Evolutionary conservation across 768 basidiomycete genomes (phyloP).

Genomic region (Kwoniella dendrophila): DNA sequence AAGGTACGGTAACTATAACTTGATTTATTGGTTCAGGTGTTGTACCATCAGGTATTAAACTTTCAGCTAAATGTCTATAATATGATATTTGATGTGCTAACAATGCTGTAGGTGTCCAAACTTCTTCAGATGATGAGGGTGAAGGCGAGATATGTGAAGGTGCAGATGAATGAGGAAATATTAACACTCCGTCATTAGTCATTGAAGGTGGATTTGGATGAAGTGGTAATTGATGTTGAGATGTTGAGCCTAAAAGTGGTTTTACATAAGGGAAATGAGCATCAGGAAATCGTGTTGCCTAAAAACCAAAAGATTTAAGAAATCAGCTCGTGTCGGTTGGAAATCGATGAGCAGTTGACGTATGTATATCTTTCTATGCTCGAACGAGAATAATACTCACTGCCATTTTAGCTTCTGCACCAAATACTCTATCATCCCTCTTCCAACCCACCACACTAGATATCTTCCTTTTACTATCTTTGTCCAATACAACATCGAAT

Average conservation of each 20-base stretch:
- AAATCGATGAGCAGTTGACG: background rate
- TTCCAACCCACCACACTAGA: conserved; percentile 90
- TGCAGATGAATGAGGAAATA: conserved; percentile 47
- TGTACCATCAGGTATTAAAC: conserved; percentile 58
- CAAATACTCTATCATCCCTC: conserved; percentile 80
- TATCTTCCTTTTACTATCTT: conserved; percentile 95
- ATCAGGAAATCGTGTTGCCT: conserved; percentile 90
- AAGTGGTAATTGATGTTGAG: conserved; percentile 33
- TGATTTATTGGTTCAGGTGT: conserved; percentile 74
- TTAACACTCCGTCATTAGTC: conserved; percentile 38
- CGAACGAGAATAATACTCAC: conserved; percentile 68
- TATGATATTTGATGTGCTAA: conserved; percentile 92
- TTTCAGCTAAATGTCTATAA: conserved; percentile 83
- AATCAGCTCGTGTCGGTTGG: background rate
- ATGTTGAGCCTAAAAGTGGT: conserved; percentile 66
- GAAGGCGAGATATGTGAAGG: conserved; percentile 40
- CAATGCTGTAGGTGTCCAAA: conserved; percentile 84
- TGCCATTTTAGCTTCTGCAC: conserved; percentile 81
- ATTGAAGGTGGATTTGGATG: conserved; percentile 50
- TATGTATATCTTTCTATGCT: background rate
- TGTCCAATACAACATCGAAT: conserved; percentile 93
- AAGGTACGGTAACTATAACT: conserved; percentile 84
- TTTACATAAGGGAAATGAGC: conserved; percentile 87
- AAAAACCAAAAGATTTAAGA: background rate
- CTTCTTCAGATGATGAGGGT: conserved; percentile 49